Evolutionary conservation across 1,139 yeast genomes (phyloP), one percentile per base, ranked within the genome.

Genomic region (Pneumocystis wakefieldiae): DNA sequence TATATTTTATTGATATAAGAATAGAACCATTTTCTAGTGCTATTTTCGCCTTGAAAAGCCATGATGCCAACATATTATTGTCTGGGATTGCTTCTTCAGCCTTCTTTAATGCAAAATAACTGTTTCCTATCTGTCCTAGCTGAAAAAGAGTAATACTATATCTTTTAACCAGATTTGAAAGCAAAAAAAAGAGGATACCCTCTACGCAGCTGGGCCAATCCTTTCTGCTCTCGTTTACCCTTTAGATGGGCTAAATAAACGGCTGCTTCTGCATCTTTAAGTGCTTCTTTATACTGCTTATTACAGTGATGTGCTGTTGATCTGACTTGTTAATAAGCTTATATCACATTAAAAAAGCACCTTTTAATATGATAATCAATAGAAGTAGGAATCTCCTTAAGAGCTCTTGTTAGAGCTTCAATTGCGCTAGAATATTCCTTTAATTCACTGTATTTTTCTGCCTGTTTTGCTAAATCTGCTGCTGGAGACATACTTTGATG

Each of bases 161-260:
- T 29, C 80, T 74, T 65, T 83, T 73, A 10, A 83, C 28, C 38
- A 41, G 62, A 36, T 37, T 10, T 36, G 1, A 17, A 39, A 28
- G 32, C 10, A 61, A 2, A 62, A 39, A 14, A 37, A 38, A 59
- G 67, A 38, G 57, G 67, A 35, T 29, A 65, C 69, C 73, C 87
- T 63, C 84, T 75, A 57, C 87, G 77, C 70, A 83, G 82, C 69
- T 85, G 81, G 35, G 85, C 82, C 38, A 78, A 75, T 0, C 83
- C 86, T 57, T 85, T 76, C n/a, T 79, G 80, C 3, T 76, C 75
- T 65, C 84, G 75, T 63, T 77, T 80, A 0, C 84, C 85, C 60
- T 81, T 73, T 5, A 73, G 74, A 55, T 75, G 73, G 0, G 94
- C 90, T 37, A 81, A 70, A 0, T 74, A 72, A 55, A 83, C 77